phyloP scores from a whole-genome alignment of 805 yeast species.

The Kazachstania bromeliacearum region DNA sequence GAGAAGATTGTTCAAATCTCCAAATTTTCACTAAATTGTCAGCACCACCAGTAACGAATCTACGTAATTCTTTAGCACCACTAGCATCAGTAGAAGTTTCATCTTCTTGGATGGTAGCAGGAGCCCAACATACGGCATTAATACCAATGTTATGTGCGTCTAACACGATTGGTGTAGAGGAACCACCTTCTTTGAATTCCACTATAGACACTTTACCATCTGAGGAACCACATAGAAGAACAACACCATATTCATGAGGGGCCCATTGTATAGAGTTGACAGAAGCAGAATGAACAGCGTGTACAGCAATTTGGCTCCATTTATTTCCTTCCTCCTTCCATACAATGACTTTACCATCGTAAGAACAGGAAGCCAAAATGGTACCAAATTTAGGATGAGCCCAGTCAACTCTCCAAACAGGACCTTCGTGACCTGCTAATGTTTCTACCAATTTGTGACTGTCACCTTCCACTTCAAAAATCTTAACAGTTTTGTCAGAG shows the following conservation, averaged over 20 bases:
- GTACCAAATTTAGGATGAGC: slow-evolving; percentile 98
- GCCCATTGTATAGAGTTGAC: slow-evolving; percentile 96
- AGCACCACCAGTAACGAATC: slow-evolving; percentile 91
- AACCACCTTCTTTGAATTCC: slow-evolving; percentile 85
- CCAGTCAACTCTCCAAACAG: slow-evolving; percentile 98
- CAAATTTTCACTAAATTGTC: slow-evolving; percentile 91
- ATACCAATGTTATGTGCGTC: slow-evolving; percentile 90
- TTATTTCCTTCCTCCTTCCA: slow-evolving; percentile 90
- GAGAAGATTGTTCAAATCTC: slow-evolving; percentile 51
- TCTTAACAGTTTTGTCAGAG: slow-evolving; percentile 90
- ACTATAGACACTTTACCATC: slow-evolving; percentile 89
- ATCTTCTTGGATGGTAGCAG: slow-evolving; percentile 33
- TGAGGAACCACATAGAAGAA: slow-evolving; percentile 79
- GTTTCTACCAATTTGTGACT: slow-evolving; percentile 76
- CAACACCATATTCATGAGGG: slow-evolving; percentile 93
- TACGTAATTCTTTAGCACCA: slow-evolving; percentile 39
- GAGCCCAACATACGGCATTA: slow-evolving; percentile 94
- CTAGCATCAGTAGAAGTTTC: slow-evolving; percentile 11
- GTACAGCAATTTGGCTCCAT: slow-evolving; percentile 84
- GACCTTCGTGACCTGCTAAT: slow-evolving; percentile 89
- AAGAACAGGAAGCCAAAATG: slow-evolving; percentile 87
- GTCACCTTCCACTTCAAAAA: slow-evolving; percentile 85
- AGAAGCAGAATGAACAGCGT: slow-evolving; percentile 82
- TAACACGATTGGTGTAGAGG: slow-evolving; percentile 45
- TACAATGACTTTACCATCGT: slow-evolving; percentile 86